Conservation (phyloP, 2,329 filamentous ascomycete species). For the Colletotrichum simmondsii region DNA sequence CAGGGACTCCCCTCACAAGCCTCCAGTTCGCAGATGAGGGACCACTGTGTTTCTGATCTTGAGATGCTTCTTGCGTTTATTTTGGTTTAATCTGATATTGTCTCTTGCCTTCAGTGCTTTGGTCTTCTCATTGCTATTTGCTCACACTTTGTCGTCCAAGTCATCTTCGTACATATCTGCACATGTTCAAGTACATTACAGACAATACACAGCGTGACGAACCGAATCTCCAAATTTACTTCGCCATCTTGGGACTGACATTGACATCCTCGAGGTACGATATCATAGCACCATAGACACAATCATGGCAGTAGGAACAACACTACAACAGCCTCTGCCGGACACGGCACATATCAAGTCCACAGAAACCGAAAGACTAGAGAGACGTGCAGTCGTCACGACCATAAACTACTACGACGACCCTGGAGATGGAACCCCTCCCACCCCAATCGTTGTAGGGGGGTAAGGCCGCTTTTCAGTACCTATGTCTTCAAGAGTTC, state of each 20-base stretch:
- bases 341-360: background rate
- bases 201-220: constrained; percentile 4
- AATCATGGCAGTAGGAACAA: constrained; percentile 10
- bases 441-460: constrained; percentile 35
- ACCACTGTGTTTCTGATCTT: background rate
- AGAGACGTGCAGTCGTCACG: constrained; percentile 26
- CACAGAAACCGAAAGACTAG: background rate
- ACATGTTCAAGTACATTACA: background rate
- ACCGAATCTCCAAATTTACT: background rate
- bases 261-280: background rate
- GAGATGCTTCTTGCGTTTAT: background rate
- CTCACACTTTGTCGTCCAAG: background rate
- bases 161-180: background rate
- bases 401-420: constrained; percentile 37
- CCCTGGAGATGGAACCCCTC: constrained; percentile 35
- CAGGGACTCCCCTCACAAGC: constrained; percentile 16
- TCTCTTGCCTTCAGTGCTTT: background rate
- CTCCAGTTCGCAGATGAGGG: background rate
- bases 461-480: constrained; percentile 31
- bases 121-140: background rate
- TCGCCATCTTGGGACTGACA: background rate
- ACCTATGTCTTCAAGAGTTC: background rate
- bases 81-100: constrained; percentile 1
- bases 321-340: background rate
- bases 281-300: background rate